Evolutionary conservation across 2,329 filamentous ascomycete species (phyloP), one percentile per base, ranked within the genome.

Genomic region (Ascosphaera acerosa): DNA sequence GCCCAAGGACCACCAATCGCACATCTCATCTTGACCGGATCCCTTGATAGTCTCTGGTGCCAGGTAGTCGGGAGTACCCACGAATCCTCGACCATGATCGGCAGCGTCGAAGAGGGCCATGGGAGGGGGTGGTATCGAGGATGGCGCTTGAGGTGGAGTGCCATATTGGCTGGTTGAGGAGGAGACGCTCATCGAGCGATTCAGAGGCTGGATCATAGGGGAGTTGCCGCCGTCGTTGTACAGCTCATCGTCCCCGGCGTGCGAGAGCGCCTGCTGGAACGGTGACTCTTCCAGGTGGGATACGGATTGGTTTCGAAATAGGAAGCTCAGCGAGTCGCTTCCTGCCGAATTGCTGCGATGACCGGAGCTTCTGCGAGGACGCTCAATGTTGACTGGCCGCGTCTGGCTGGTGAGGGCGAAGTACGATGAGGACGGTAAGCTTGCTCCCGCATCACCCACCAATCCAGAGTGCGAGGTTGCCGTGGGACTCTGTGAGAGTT

Each of bases 1-100:
- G 1, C 87, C 87, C n/a, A 97, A 64, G 15, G 87, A 94, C 87
- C 87, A 97, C 87, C 87, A 97, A 68, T 97, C 87, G 47, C 87
- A 94, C 41, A 84, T 87, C 50, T 94, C 84, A 45, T 97, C 87
- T 50, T 97, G 87, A 2, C 84, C 81, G 40, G 81, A 71, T 31
- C 89, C 87, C 40, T 80, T 82, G 46, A 97, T 90, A 0, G 89
- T 97, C 48, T 97, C 89, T 0, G 87, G 87, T 0, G 87, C 87
- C 10, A 97, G 64, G 47, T 97, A 97, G 50, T 97, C 87, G 0
- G 87, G 87, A 0, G 87, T 97, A 18, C 87, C 87, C 6, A 97
- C 87, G 43, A 97, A 97, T 23, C 80, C 72, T 33, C 87, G 70
- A 46, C 78, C 84, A 36, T 71, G 89, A 44, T 97, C 87, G 45